These are phyloP conservation scores for Oryza officinalis DNA, from an alignment of 176 grass and related monocot genomes.

Conservation along the genomic window DNA sequence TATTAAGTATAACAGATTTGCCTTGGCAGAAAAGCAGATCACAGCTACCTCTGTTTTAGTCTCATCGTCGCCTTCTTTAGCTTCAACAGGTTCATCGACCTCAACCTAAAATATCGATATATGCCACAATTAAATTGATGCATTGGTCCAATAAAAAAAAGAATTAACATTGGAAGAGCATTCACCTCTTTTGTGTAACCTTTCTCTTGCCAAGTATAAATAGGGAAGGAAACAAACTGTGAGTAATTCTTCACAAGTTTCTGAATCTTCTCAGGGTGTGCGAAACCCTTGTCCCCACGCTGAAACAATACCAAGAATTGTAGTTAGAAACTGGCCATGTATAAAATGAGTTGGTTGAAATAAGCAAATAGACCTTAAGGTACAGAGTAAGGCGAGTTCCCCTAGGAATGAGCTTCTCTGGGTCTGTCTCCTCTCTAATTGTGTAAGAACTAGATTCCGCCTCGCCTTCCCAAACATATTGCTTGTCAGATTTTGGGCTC, in stretches of 20 bases:
- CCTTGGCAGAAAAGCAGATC: not conserved
- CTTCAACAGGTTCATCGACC: conserved; percentile 82
- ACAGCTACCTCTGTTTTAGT: conserved; percentile 66
- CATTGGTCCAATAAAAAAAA: not conserved
- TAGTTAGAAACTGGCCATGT: not conserved
- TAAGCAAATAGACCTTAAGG: conserved; percentile 71
- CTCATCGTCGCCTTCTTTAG: conserved; percentile 65
- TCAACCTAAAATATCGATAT: conserved; percentile 57
- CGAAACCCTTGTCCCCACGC: conserved; percentile 89
- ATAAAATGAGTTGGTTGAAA: not conserved
- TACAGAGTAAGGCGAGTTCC: conserved; percentile 85
- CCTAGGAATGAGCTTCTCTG: conserved; percentile 81
- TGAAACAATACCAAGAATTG: conserved; percentile 35
- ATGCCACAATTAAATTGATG: conserved; percentile 4
- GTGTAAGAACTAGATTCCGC: conserved; percentile 83
- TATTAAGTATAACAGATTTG: conserved; percentile 14
- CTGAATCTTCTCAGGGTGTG: conserved; percentile 93
- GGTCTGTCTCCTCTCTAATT: conserved; percentile 76
- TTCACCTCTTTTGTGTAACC: conserved; percentile 92
- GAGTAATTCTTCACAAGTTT: conserved; percentile 98
- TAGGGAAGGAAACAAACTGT: conserved; percentile 98
- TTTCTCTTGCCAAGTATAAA: conserved; percentile 98
- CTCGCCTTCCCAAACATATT: conserved; percentile 95
- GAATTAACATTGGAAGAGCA: not conserved
- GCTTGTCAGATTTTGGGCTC: conserved; percentile 94